A percentile compares a stretch with the other conserved stretches of the same genome.
Conservation (phyloP, 2,329 filamentous ascomycete species). For the Ascochyta clinopodiicola region DNA sequence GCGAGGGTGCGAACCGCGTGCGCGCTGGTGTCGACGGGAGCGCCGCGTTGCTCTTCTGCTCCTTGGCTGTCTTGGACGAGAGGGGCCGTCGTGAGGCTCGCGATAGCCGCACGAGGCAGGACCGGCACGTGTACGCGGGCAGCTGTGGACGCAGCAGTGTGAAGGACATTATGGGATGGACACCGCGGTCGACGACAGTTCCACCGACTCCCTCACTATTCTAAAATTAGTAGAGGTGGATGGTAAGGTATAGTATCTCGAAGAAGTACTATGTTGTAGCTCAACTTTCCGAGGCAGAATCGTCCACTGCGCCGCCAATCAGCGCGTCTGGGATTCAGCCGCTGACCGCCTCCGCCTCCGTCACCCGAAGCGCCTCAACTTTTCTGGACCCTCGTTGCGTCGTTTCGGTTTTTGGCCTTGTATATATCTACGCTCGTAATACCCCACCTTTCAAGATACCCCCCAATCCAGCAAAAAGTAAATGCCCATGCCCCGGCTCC, state of each 20-base stretch:
- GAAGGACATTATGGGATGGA: conserved; percentile 27
- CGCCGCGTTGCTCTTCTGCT: conserved; percentile 16
- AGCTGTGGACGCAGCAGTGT: conserved; percentile 31
- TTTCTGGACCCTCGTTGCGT: conserved; percentile 1
- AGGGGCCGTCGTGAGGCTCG: conserved; percentile 14
- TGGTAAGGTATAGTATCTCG: too few relatives aligned
- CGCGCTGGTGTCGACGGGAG: conserved; percentile 52
- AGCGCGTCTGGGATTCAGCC: conserved; percentile 15
- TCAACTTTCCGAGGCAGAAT: conserved; percentile 26
- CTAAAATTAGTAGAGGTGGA: too few relatives aligned
- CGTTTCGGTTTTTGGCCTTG: background rate
- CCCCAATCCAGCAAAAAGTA: background rate
- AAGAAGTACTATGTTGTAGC: too few relatives aligned
- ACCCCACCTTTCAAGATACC: background rate
- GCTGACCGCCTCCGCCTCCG: conserved; percentile 19
- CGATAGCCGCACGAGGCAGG: conserved; percentile 36
- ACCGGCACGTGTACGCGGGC: conserved; percentile 36
- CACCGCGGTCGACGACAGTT: background rate
- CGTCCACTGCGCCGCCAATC: background rate
- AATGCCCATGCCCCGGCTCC: too few relatives aligned
- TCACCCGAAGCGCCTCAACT: conserved; percentile 8
- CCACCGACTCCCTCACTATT: background rate
- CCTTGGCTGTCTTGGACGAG: conserved; percentile 20
- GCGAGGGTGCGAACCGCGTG: conserved; percentile 93
- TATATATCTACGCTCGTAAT: background rate